Base-by-base conservation (phyloP, 1,284 basidiomycete species). In the Ganoderma leucocontextum region DNA sequence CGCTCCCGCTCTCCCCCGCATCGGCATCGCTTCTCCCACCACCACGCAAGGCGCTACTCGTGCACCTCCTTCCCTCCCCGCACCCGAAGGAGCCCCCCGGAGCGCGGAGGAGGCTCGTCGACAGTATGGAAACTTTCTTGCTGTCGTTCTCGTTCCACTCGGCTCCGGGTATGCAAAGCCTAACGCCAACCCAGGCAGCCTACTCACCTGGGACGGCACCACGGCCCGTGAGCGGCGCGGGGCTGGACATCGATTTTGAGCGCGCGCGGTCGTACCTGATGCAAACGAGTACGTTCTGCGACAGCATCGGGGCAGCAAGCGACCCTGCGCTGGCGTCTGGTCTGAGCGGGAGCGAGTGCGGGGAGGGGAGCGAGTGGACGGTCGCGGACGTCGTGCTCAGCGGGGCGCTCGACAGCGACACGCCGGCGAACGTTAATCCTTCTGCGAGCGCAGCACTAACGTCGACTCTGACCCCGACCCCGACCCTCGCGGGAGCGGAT, bases 51-150 rank as follows among this genome's bases (percentile, higher is more conserved):
- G 72, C 79, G n/a, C 79, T 79, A 58, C 66, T 82, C 65, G 61
- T 81, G 4, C 80, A 82, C 69, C 73, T 81, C 52, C 72, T 81
- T 25, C 78, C 79, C 52, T 38, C 70, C 62, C 65, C 74, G 53
- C 73, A 53, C 68, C 68, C 69, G 59, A 70, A 62, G 41, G 71
- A 65, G 68, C 70, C 41, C 65, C 62, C 52, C 0, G 47, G 71
- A 17, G 70, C 74, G 25, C 73, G 77, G 25, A 68, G 76, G 4
- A 76, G 75, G 59, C 71, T 83, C 49, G 77, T 82, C 13, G 74
- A 79, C 42, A 80, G 76, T 72, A 76, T 83, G 60, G 81, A 82
- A 66, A 70, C 78, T 8, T 82, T 82, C 73, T 75, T 81, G 25
- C 74, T 81, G 25, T 78, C 80, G 1, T 82, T 80, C 70, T 75